Percentiles rank a stretch among this genome's conserved stretches.
Evolutionary conservation across 1,284 basidiomycete species (phyloP).

Genomic region (Calocybe gambosa): DNA sequence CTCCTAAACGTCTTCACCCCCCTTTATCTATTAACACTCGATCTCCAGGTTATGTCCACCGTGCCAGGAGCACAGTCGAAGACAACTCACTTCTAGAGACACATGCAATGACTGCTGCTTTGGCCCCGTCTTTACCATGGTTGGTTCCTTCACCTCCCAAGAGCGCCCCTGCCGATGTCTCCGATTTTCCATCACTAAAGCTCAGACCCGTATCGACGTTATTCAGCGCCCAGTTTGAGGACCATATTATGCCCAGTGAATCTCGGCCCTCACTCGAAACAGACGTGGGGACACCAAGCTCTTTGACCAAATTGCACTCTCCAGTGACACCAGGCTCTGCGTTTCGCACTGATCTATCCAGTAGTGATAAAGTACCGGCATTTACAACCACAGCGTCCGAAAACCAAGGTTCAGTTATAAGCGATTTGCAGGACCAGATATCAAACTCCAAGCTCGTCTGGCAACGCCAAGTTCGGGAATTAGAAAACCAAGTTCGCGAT

Average conservation of each 20-base stretch:
- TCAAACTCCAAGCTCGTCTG: constrained; percentile 51
- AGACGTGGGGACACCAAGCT: constrained; percentile 46
- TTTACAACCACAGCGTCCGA: constrained; percentile 26
- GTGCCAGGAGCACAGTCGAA: constrained; percentile 15
- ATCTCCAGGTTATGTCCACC: constrained; percentile 14
- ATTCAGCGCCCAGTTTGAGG: constrained; percentile 65
- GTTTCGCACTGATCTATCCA: constrained; percentile 21
- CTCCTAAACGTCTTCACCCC: constrained; percentile 35
- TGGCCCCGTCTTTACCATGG: constrained; percentile 22
- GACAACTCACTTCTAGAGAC: constrained; percentile 18
- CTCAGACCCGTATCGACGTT: constrained; percentile 71
- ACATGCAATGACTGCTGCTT: constrained; percentile 16
- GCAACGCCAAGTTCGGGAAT: constrained; percentile 68
- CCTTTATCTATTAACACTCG: constrained; percentile 36
- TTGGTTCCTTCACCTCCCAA: constrained; percentile 30
- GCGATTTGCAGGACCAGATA: constrained; percentile 59
- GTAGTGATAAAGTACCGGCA: constrained; percentile 21
- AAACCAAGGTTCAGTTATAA: constrained; percentile 43
- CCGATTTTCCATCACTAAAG: constrained; percentile 59
- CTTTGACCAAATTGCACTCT: constrained; percentile 39
- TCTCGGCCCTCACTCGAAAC: constrained; percentile 32
- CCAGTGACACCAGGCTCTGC: constrained; percentile 45
- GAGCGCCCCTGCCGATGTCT: constrained; percentile 59
- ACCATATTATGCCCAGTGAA: constrained; percentile 44
- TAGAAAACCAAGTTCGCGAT: constrained; percentile 68